These are phyloP conservation scores for Vitis vinifera DNA, from an alignment of 164 flowering plant genomes.

Conservation along the genomic window ASM3070453v1 NC_081809.1:4414001-4414500, in stretches of 20 bases:
- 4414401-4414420: too few relatives aligned
- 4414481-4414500: too few relatives aligned
- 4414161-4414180: background rate
- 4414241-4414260: conserved; percentile 94
- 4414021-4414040: conserved; percentile 65
- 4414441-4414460: too few relatives aligned
- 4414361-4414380: too few relatives aligned
- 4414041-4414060: conserved; percentile 69
- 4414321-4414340: conserved; percentile 84
- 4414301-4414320: conserved; percentile 97
- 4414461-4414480: too few relatives aligned
- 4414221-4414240: conserved; percentile 88
- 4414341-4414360: background rate
- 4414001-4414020: conserved; percentile 46
- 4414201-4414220: background rate
- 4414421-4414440: too few relatives aligned
- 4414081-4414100: conserved; percentile 60
- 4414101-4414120: conserved; percentile 67
- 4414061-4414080: conserved; percentile 51
- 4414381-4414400: too few relatives aligned
- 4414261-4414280: conserved; percentile 76
- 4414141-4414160: background rate
- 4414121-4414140: background rate
- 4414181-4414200: background rate
- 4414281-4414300: conserved; percentile 93